A percentile compares a stretch with the other conserved stretches of the same genome.
Evolutionary conservation across 768 basidiomycete genomes (phyloP).

Genomic region (Exidia glandulosa): DNA sequence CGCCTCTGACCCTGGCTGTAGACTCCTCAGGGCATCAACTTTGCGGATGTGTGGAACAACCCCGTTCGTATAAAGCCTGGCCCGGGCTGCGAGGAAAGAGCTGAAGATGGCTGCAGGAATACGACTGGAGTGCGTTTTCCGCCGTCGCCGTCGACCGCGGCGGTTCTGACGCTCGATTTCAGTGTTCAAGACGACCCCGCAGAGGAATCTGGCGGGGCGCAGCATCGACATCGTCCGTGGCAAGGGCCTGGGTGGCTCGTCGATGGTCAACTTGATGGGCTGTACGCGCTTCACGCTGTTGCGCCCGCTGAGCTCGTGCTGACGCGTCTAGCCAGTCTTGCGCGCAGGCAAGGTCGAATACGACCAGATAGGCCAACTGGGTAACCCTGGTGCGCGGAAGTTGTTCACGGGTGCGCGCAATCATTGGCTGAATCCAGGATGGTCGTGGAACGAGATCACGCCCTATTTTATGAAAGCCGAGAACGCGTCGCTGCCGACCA

Average conservation of each 20-base stretch:
- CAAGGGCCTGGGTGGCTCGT: constrained; percentile 30
- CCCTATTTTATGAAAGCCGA: constrained; percentile 8
- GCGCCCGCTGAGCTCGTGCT: too few species aligned
- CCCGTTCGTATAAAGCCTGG: background rate
- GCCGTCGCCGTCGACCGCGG: background rate
- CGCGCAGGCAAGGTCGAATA: background rate
- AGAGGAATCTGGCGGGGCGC: background rate
- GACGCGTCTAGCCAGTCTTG: too few species aligned
- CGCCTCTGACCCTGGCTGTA: background rate
- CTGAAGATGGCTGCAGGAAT: background rate
- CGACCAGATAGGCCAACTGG: background rate
- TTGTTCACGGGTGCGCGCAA: too few species aligned
- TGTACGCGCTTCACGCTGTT: constrained; percentile 3
- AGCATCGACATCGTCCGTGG: constrained; percentile 7
- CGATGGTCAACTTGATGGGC: constrained; percentile 30
- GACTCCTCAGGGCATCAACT: background rate
- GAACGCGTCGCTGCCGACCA: background rate
- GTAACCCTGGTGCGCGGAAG: too few species aligned
- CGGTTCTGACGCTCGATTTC: background rate
- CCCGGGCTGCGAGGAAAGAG: background rate
- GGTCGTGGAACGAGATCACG: constrained; percentile 6
- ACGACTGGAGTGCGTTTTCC: background rate
- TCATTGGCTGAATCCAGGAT: constrained; percentile 4
- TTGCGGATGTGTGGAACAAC: background rate
- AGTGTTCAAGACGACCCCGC: background rate